Evolutionary conservation across 768 basidiomycete species (phyloP), one percentile per base, ranked within the genome.

Genomic region (Russula brevipes): DNA sequence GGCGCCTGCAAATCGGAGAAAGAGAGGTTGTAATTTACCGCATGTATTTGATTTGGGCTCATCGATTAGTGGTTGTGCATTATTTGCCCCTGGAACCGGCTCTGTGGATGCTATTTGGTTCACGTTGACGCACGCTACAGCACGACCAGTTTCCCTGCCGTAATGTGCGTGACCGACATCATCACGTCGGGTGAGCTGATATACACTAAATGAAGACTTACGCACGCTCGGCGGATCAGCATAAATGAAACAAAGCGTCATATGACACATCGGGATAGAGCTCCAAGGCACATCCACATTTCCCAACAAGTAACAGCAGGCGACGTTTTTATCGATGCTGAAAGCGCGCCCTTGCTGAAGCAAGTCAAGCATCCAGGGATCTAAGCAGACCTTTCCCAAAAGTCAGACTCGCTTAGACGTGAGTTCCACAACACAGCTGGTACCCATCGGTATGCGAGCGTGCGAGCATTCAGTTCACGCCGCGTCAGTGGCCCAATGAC

Each of bases 401-500:
- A n/a, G 12, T 31, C 44, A 42, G 17, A 33, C 24, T 33, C 24
- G 42, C 46, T 54, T 39, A 30, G 41, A n/a, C 8, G 31, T 12
- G 12, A 3, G 30, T 33, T 33, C 19, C n/a, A 54, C 12, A 7
- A 24, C 42, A 14, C 11, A 16, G 11, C 16, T 14, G 16, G 10
- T 14, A 14, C 5, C 2, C 42, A 2, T 11, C 16, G 42, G 2
- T 4, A 41, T 49, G 17, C 36, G 30, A 14, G 10, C 45, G 53
- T 64, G 38, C 38, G 38, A 45, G 63, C 16, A 47, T 60, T 64
- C 50, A 51, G 41, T 33, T 55, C 53, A 54, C 54, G 51, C 62
- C 56, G 9, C 54, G 7, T 47, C 33, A 16, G 45, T 24, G 58
- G 58, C n/a, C 35, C 31, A 3, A 16, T 63, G 62, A 63, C 62